Conservation (phyloP, 169 alveolate genomes). For the Theileria annulata region DNA sequence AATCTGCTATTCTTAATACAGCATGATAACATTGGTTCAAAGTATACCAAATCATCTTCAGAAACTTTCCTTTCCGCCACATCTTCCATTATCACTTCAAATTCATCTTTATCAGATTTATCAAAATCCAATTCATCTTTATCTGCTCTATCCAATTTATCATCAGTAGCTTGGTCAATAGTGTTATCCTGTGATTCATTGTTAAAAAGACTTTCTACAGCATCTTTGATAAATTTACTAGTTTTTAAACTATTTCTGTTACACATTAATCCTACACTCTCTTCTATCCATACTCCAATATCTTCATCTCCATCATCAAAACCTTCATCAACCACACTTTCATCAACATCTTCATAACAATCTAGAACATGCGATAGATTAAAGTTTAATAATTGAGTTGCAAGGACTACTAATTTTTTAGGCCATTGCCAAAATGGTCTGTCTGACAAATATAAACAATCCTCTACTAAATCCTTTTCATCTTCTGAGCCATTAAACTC, state of each 20-base stretch:
- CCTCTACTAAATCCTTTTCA: neutral
- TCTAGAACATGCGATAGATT: neutral
- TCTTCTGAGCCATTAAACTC: slow-evolving; percentile 1
- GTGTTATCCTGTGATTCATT: neutral
- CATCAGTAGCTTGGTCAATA: neutral
- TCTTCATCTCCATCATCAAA: neutral
- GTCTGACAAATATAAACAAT: slow-evolving; percentile 17
- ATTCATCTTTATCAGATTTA: neutral
- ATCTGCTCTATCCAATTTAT: neutral
- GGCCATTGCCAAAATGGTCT: slow-evolving; percentile 71
- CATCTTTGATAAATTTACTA: neutral
- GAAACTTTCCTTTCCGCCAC: neutral
- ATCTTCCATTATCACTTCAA: neutral
- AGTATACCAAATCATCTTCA: slow-evolving; percentile 4
- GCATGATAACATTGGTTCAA: neutral
- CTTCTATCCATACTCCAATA: slow-evolving; percentile 13
- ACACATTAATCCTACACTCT: neutral
- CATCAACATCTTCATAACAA: neutral
- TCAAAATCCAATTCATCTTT: neutral
- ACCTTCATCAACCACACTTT: neutral
- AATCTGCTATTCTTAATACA: neutral
- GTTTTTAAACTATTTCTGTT: neutral
- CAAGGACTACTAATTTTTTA: slow-evolving; percentile 6
- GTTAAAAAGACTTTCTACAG: neutral
- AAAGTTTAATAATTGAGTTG: neutral